Base-by-base conservation (phyloP, 202 grass and related monocot species). In the Setaria viridis region DNA sequence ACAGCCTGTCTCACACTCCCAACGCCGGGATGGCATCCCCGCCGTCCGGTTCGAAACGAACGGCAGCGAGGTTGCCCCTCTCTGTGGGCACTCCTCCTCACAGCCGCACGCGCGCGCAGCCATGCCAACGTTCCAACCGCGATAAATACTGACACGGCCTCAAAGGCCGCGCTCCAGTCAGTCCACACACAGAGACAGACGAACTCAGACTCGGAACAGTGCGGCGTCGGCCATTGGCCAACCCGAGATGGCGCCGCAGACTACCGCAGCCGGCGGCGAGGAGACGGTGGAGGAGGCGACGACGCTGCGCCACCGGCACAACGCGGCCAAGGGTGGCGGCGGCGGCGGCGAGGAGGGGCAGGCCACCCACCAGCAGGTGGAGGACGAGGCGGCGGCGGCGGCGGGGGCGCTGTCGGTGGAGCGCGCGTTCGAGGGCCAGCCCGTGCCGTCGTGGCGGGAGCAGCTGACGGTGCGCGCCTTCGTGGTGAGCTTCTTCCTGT, bases 391-490 rank as follows among this genome's bases (percentile, higher is more conserved):
- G 30, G 74, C 3, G 29, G 74, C 12, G 7, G 43, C 43, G 42
- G 4, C 4, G 37, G 71, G 17, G 53, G 72, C 21, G 10, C 9
- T n/a, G 75, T 91, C 86, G 4, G 88, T 97, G 74, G 95, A 97
- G 88, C 77, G 73, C 7, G 79, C 29, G 58, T 97, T 97, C 86
- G 82, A 57, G 48, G 84, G 73, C 11, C 70, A 29, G 68, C 11
- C 84, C 0, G 92, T 91, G 37, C 92, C 92, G 47, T 62, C 84
- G 62, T 97, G 95, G 95, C 43, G 79, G 54, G 88, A 94, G 82
- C 95, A 94, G 62, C 90, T 94, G 74, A 94, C 92, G 41, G 1
- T 88, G 7, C 92, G 90, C 14, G 90, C 92, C 34, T 88, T 97
- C 76, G 77, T 91, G 47, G 92, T 97, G 2, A 90, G 90, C 88